These are phyloP conservation scores for Podospora bellae-mahoneyi DNA, from an alignment of 495 filamentous ascomycete genomes.

Conservation along the genomic window DNA sequence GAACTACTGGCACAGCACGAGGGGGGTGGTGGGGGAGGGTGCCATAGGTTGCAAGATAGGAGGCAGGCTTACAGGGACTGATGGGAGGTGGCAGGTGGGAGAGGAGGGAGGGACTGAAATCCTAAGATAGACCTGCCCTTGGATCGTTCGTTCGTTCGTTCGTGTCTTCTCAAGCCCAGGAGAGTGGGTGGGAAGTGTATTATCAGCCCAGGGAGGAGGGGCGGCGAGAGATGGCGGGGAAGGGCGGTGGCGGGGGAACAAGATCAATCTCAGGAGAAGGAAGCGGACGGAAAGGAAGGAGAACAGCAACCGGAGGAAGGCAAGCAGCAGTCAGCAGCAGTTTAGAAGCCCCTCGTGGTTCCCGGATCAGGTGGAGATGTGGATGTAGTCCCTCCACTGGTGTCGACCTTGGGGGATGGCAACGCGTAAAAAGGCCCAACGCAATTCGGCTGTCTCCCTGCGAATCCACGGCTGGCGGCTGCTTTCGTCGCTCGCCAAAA, in stretches of 20 bases:
- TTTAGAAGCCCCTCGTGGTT: conserved; percentile 4
- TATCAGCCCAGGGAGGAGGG: conserved; percentile 7
- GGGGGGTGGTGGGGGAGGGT: too few species aligned
- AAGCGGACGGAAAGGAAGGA: neutral
- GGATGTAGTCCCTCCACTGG: too few species aligned
- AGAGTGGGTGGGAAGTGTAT: conserved; percentile 6
- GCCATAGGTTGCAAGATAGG: neutral
- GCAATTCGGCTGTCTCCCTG: conserved; percentile 21
- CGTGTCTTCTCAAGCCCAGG: neutral
- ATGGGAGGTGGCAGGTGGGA: neutral
- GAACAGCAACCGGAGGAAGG: conserved; percentile 3
- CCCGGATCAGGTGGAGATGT: conserved; percentile 3
- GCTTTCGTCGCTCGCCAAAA: conserved; percentile 28
- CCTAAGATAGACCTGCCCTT: neutral
- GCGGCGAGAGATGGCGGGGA: neutral
- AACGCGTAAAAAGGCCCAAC: conserved; percentile 26
- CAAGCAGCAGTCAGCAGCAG: neutral
- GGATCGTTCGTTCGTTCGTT: neutral
- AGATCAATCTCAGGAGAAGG: neutral
- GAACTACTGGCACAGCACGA: neutral
- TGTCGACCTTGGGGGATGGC: conserved; percentile 8
- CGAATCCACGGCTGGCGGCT: conserved; percentile 17
- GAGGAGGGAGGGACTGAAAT: neutral
- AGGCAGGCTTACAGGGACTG: neutral
- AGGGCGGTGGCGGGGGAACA: neutral